Evolutionary conservation across 805 yeast species (phyloP), one percentile per base, ranked within the genome.

Genomic region (Ogataea pilisensis): DNA sequence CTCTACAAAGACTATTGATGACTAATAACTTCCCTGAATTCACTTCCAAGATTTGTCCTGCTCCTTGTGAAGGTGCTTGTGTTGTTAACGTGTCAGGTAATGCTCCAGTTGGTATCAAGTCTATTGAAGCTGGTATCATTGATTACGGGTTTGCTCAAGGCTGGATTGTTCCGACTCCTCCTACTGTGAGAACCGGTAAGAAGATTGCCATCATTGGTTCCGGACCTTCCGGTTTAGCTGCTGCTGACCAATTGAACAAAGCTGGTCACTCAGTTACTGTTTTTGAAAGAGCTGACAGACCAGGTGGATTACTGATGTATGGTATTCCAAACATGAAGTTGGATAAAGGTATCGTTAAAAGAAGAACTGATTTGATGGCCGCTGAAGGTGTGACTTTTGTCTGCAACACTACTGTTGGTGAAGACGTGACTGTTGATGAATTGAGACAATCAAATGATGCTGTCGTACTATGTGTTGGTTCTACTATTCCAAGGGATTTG

Each of bases 281-380:
- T 35, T 91, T 83, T 64, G 99, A 91, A 70, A 80, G 98, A 63
- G 73, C 90, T 38, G 97, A 93, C 69, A 80, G 97, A 64, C 85
- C 91, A 36, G 99, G 99, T 73, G 99, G 99, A 42, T 74, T 91
- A 61, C 67, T 91, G 69, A 93, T 93, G 98, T 91, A 91, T 65
- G 99, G 99, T 78, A 91, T 91, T 68, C 99, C 99, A 54, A 91
- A 91, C 74, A 91, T 91, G 99, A 91, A 91, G 72, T 75, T 91
- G 55, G 99, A 91, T 67, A 91, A 91, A 74, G 72, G 82, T 19
- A 78, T 93, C 60, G 96, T 91, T 45, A 85, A 88, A 70, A 81
- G 98, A 62, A 88, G 98, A 73, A 76, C 93, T 43, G 95, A 91
- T 60, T 72, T 93, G 62, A 70, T 91, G 74, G 85, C 75, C 24